Evolutionary conservation across 2,329 filamentous ascomycete genomes (phyloP), one percentile per base, ranked within the genome.

Genomic region (Pseudogymnoascus sp.): DNA sequence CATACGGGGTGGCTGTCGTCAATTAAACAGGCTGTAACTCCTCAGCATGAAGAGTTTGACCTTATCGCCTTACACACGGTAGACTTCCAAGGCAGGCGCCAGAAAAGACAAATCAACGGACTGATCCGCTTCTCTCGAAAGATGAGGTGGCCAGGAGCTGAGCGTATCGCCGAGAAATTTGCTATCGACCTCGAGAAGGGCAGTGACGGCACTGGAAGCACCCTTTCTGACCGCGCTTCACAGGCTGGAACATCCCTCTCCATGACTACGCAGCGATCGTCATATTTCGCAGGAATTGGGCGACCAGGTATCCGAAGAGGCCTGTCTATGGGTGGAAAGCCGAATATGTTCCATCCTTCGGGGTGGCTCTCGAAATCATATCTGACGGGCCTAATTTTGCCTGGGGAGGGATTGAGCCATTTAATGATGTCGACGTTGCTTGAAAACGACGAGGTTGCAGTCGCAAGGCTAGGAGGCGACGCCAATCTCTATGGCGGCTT

Each of bases 321-420:
- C 1, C 34, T 68, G n/a, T 70, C 71, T 7, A 66, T 71, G 16
- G 67, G 53, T 31, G 84, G 80, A 66, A 77, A 87, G 60, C 81
- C 84, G 14, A 83, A 84, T 1, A 81, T 81, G 1, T 75, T 88
- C 21, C 81, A 86, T 65, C 75, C 80, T 2, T 80, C 82, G 0
- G 86, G 87, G 1, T 89, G 86, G 87, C 77, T 89, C 16, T 88
- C 86, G 4, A 86, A 86, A 71, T 87, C 84, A 23, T 89, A 88
- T 68, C 76, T 88, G 6, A 88, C 85, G 36, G 86, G 86, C 0
- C 72, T 89, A 49, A 80, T 88, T 69, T 75, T 89, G 7, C 87
- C 86, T 0, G 86, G 86, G 2, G 86, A 89, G 66, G 79, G 80
- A 1, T 69, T 88, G 28, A 79, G 81, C 60, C 86, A 88, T 69